A percentile compares a stretch with the other conserved stretches of the same genome.
phyloP scores from a whole-genome alignment of 306 rosid species.

The Dalbergia oliveri region DNA sequence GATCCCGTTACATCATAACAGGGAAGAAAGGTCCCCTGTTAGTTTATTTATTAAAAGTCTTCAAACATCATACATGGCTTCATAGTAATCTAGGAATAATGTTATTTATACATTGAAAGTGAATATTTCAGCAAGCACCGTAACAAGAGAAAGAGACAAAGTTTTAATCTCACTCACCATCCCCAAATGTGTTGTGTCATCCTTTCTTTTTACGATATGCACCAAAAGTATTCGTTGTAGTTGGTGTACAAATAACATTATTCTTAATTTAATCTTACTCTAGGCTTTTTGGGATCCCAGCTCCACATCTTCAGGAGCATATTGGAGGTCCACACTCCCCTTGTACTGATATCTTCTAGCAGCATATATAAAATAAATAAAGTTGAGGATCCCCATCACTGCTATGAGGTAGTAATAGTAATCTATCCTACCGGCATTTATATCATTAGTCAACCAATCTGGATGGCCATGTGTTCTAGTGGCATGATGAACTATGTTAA shows the following conservation, averaged over 20 bases:
- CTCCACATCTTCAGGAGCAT: constrained; percentile 21
- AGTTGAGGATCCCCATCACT: constrained; percentile 50
- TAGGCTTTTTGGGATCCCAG: not conserved
- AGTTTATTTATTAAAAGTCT: not conserved
- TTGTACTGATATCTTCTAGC: constrained; percentile 64
- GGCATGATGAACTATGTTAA: constrained; percentile 57
- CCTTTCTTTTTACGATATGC: not conserved
- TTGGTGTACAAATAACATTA: not conserved
- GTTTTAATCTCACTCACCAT: too few relatives aligned
- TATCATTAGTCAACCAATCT: constrained; percentile 72
- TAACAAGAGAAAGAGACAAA: too few relatives aligned
- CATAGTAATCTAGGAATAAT: not conserved
- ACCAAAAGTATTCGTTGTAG: not conserved
- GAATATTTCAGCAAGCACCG: too few relatives aligned
- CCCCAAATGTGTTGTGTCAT: too few relatives aligned
- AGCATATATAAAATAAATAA: constrained; percentile 53
- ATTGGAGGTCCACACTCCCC: constrained; percentile 23
- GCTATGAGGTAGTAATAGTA: constrained; percentile 71
- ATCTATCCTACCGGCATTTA: constrained; percentile 72
- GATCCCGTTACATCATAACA: too few relatives aligned
- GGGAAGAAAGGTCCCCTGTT: too few relatives aligned
- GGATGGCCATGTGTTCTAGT: constrained; percentile 43
- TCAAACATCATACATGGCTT: not conserved
- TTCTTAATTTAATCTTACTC: not conserved
- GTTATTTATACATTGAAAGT: too few relatives aligned